Evolutionary conservation across 192 early-diverging fungal genomes (phyloP), one percentile per base, ranked within the genome.

Genomic region (Blastocladiella britannica): DNA sequence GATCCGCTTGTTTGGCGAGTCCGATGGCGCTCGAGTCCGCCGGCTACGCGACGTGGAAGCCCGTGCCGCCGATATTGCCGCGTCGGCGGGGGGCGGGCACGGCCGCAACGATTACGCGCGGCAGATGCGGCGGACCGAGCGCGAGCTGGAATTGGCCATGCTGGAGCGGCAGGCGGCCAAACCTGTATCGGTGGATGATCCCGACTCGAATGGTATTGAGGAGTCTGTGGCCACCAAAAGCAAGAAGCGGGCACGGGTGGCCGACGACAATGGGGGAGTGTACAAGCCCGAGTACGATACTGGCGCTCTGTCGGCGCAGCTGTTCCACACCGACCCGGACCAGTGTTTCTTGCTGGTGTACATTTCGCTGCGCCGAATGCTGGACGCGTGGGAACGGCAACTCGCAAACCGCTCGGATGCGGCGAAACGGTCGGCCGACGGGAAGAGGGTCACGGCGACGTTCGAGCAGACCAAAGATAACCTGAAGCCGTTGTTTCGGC

Each of bases 31-130:
- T 61, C 83, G 94, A 23, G 78, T 15, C 22, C 4, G 8, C 26
- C 51, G 25, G 8, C n/a, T n/a, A 15, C 27, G 23, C 6, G 24
- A 51, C 1, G 15, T 4, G 9, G n/a, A 51, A 29, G n/a, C 31
- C 47, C 56, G 22, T 51, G n/a, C 12, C 47, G 12, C 12, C n/a
- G 12, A n/a, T n/a, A 51, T 51, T 51, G 53, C 12, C 18, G 53
- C 25, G 7, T 4, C 22, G 28, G 25, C 15, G 18, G 53, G 23
- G 28, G 28, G 53, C 28, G 22, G 23, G 54, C 91, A 91, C 31
- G 89, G 92, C 68, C 79, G 79, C 22, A 96, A 96, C 71, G 93
- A 96, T 65, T 98, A 93, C 65, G 79, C 81, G 59, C 72, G 78
- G 23, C 79, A 79, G 20, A 51, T 97, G 62, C 86, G 87, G 60